Base-by-base conservation (phyloP, 163 green algal genomes). In the Chlamydomonas reinhardtii region DNA sequence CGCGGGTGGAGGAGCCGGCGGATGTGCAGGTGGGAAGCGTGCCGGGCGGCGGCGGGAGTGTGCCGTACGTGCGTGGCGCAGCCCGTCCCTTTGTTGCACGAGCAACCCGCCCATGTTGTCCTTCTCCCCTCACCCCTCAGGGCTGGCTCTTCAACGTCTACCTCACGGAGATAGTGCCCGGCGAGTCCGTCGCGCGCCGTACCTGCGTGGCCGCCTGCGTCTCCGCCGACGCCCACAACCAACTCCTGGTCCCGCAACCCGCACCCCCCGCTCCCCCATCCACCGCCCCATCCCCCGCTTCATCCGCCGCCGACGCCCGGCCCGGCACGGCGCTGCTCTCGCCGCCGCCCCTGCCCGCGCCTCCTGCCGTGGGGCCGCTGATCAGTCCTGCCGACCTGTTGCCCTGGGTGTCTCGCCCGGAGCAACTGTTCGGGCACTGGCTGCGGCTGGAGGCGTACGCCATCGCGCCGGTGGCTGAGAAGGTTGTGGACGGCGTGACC, bases 141-240 rank as follows among this genome's bases (percentile, higher is more conserved):
- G 83, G 83, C 65, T 89, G 83, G 83, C 74, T 83, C 15, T 89
- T 89, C 74, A 89, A 89, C 66, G 83, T 89, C n/a, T 89, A 89
- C 74, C 52, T 89, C 1, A 89, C 83, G 4, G 83, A 89, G 56
- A 76, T 89, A 20, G 12, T 37, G 22, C 73, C 82, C n/a, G 74
- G 66, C 35, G 54, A 34, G 39, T 17, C 39, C 32, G 20, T 74
- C 6, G 74, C 74, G 32, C 83, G 74, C 65, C 74, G 83, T 27
- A 25, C 16, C 34, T 83, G 83, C 74, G 74, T 89, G 34, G 83
- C 83, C 59, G 29, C 54, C 27, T 54, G 64, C 65, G 84, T 75
- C 48, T 62, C 54, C 52, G 83, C 83, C 27, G 83, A 89, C 74
- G 17, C 43, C 25, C 32, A 81, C 65, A 79, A 80, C 43, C 75